Evolutionary conservation across 345 rosid genomes (phyloP), one percentile per base, ranked within the genome.

Genomic region (Aquilaria malaccensis): DNA sequence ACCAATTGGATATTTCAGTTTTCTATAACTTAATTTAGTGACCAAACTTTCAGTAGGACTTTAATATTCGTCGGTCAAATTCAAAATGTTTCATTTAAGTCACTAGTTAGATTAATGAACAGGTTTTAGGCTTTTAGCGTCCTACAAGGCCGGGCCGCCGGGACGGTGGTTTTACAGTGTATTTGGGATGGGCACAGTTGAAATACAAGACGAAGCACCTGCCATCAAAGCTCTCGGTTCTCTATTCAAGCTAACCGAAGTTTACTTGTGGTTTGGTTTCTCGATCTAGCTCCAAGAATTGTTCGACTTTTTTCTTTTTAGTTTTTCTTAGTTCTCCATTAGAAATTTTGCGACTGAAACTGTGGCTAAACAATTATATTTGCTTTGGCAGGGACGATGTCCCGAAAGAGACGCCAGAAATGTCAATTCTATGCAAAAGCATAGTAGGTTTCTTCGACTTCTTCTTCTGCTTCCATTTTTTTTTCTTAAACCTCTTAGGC

Each of bases 221-320:
- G 83, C 90, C 14, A 76, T 89, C 63, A 61, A 60, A 74, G 90
- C 86, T 64, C 74, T 89, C 12, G 97, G 94, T 32, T 75, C 88
- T 52, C 86, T 80, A 68, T 80, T 87, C 74, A 85, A 84, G 75
- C 91, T 85, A 71, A 82, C 88, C 37, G 77, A 87, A 64, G 82
- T 85, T 58, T 60, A 81, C 58, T 75, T 93, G 70, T 80, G 96
- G 98, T 85, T 30, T 33, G 31, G 43, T 47, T 45, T 55, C 49
- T 32, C 62, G 45, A 63, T 54, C 61, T 62, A 49, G 50, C 45
- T 9, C 14, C 13, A 37, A 37, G 43, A 22, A 22, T 22, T 22
- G 22, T 22, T 22, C 22, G 1, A 22, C 22, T 22, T 22, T 22
- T 22, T 22, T 37, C 48, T 29, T 29, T n/a, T 43, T 55, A 14